These are phyloP conservation scores for Ophiocordyceps robertsii DNA, from an alignment of 2,329 filamentous ascomycete species.

Conservation along the genomic window DNA sequence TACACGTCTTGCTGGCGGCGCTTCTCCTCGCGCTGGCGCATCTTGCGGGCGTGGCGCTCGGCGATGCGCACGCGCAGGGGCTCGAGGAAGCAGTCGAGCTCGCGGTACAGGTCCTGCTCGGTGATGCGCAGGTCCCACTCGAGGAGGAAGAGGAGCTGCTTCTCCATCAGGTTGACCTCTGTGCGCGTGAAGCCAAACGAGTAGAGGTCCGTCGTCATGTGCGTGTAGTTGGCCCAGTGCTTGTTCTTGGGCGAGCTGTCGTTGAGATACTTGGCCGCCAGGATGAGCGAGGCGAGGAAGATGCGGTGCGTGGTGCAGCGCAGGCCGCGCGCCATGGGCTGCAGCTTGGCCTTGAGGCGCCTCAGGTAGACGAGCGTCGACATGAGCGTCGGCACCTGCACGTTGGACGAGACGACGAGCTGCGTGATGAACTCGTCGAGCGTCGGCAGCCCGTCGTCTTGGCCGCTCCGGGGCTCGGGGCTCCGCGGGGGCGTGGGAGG, in stretches of 20 bases:
- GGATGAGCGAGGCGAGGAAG: constrained; percentile 78
- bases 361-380: constrained; percentile 87
- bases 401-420: constrained; percentile 83
- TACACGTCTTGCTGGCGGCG: constrained; percentile 23
- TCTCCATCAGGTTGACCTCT: constrained; percentile 99
- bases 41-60: constrained; percentile 35
- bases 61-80: constrained; percentile 58
- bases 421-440: constrained; percentile 86
- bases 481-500: constrained; percentile 38
- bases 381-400: constrained; percentile 96
- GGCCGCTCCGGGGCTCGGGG: constrained; percentile 32
- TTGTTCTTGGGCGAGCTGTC: constrained; percentile 99
- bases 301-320: constrained; percentile 95
- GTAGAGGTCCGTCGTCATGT: constrained; percentile 50
- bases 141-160: constrained; percentile 87
- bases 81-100: constrained; percentile 77
- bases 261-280: constrained; percentile 93
- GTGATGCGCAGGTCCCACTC: constrained; percentile 88
- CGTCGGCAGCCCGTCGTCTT: constrained; percentile 52
- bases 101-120: constrained; percentile 72
- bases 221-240: constrained; percentile 94
- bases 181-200: constrained; percentile 85
- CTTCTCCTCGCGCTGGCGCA: constrained; percentile 34
- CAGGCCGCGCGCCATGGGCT: constrained; percentile 90
- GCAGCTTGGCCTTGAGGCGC: constrained; percentile 70